These are phyloP conservation scores for Rhodotorula sphaerocarpa DNA, from an alignment of 768 basidiomycete genomes.

Conservation along the genomic window DNA sequence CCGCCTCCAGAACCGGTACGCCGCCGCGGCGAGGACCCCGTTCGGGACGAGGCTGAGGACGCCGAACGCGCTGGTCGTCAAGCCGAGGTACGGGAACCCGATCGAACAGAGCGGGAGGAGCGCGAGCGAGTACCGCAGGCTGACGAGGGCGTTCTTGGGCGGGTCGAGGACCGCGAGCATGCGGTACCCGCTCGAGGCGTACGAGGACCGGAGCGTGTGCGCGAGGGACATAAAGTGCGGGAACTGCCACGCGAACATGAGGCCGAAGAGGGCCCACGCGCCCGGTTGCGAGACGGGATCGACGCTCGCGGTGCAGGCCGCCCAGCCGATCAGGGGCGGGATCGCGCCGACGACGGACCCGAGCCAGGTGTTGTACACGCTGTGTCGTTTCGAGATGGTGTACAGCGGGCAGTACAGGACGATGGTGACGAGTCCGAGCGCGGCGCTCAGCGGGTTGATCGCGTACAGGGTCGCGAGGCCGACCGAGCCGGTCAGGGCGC, in stretches of 20 bases:
- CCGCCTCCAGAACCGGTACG: slow-evolving; percentile 64
- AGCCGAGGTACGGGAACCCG: slow-evolving; percentile 69
- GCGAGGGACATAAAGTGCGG: slow-evolving; percentile 95
- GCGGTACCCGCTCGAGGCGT: slow-evolving; percentile 83
- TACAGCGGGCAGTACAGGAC: slow-evolving; percentile 82
- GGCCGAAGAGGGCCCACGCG: slow-evolving; percentile 67
- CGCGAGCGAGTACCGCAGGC: slow-evolving; percentile 69
- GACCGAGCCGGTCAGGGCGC: slow-evolving; percentile 61
- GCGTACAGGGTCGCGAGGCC: slow-evolving; percentile 71
- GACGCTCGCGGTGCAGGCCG: slow-evolving; percentile 78
- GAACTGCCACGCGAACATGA: slow-evolving; percentile 96
- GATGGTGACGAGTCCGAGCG: slow-evolving; percentile 75
- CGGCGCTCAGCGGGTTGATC: slow-evolving; percentile 75
- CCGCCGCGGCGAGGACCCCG: slow-evolving; percentile 56
- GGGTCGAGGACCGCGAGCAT: slow-evolving; percentile 83
- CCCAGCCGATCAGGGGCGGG: slow-evolving; percentile 97
- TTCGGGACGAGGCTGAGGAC: slow-evolving; percentile 70
- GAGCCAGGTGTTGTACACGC: slow-evolving; percentile 82
- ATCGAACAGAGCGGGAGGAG: slow-evolving; percentile 69
- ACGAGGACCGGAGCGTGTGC: slow-evolving; percentile 72
- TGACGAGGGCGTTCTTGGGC: slow-evolving; percentile 69
- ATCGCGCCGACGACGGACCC: slow-evolving; percentile 85
- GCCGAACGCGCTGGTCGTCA: slow-evolving; percentile 87
- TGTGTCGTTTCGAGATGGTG: slow-evolving; percentile 81
- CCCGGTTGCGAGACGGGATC: slow-evolving; percentile 59